These are phyloP conservation scores for Dictyostelium citrinum DNA, from an alignment of 78 protist species.

Conservation along the genomic window DNA sequence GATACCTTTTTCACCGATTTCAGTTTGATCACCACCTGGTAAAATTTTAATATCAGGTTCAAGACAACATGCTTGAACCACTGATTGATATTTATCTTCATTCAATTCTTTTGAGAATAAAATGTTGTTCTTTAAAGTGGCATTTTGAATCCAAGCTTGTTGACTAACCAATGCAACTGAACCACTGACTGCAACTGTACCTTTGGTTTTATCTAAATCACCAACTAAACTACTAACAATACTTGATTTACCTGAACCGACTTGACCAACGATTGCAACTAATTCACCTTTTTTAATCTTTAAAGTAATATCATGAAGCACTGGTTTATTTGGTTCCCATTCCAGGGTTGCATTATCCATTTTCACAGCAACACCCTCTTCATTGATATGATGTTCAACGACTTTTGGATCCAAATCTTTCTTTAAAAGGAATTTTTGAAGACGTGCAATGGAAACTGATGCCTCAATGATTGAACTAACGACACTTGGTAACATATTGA, in stretches of 20 bases:
- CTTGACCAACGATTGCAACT: constrained; percentile 88
- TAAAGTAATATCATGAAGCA: constrained; percentile 16
- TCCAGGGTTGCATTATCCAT: constrained; percentile 32
- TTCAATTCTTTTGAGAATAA: constrained; percentile 90
- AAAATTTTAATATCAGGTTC: constrained; percentile 82
- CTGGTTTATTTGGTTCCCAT: constrained; percentile 60
- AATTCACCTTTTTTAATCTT: constrained; percentile 52
- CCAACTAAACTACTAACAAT: constrained; percentile 87
- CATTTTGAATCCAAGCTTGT: constrained; percentile 95
- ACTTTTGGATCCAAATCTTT: constrained; percentile 71
- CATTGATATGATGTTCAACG: not conserved
- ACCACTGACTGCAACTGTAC: constrained; percentile 79
- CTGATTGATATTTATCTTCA: constrained; percentile 71
- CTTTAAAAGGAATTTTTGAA: constrained; percentile 71
- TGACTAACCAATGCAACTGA: constrained; percentile 89
- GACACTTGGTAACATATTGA: constrained; percentile 86
- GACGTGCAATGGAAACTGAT: constrained; percentile 83
- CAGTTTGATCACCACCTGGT: constrained; percentile 92
- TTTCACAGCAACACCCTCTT: constrained; percentile 4
- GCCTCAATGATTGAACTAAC: constrained; percentile 82
- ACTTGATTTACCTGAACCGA: constrained; percentile 94
- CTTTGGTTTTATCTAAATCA: constrained; percentile 70
- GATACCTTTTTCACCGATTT: constrained; percentile 95
- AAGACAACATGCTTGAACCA: constrained; percentile 87
- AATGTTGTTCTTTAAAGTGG: constrained; percentile 94